Evolutionary conservation across 768 basidiomycete species (phyloP), one percentile per base, ranked within the genome.

Genomic region (Trametes cinnabarina): DNA sequence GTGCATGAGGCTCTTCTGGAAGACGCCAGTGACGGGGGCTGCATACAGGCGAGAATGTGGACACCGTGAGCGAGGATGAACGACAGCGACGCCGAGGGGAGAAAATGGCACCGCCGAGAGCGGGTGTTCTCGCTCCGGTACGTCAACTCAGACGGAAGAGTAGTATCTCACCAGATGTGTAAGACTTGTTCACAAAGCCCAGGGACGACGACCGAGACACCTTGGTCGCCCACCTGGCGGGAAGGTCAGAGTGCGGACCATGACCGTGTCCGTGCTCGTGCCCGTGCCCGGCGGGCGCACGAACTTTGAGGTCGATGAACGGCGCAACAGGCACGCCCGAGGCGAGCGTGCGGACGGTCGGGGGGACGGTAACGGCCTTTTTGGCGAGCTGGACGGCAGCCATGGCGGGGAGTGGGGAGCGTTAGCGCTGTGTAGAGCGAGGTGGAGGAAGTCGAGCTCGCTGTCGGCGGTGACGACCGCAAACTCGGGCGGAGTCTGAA

Each of bases 351-450:
- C 90, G 84, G 63, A 91, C 84, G 32, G 92, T 92, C 57, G 94
- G 91, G 32, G 88, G 73, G 62, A 96, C 77, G 73, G 84, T 91
- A 67, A 92, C 77, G 62, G 88, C 87, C 76, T 86, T 92, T 87
- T 87, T 90, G 67, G 84, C 78, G 77, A 81, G 85, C 70, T 86
- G 81, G 72, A 87, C 77, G 65, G 85, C 76, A 71, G 86, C 84
- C 85, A 89, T 89, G 74, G 74, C 69, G 69, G 19, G 58, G 51
- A 28, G 41, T 40, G 50, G 20, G 17, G 49, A 25, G 20, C 14
- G 53, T 19, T 39, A 47, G 22, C 39, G 39, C 50, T 30, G 35
- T 20, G 42, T 14, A 50, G 55, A 35, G 35, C 58, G 60, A 49
- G 57, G 62, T 67, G 65, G 57, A 55, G 54, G 46, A 22, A 22